Conservation (phyloP, 345 rosid genomes). For the Syzygium oleosum region DNA sequence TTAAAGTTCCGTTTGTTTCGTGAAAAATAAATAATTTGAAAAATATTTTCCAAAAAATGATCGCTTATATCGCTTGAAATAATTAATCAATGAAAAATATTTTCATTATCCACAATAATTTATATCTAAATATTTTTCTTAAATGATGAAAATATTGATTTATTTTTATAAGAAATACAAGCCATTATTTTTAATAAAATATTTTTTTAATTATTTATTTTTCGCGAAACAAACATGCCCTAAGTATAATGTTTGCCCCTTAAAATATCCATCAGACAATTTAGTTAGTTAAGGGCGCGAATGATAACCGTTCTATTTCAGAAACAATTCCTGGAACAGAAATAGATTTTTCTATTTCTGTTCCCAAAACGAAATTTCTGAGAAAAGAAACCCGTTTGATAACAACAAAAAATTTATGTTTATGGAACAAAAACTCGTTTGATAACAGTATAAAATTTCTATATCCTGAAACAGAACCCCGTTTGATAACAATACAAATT, state of each 20-base stretch:
- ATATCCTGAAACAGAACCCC: too few relatives aligned
- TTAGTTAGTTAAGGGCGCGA: background rate
- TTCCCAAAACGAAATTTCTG: too few relatives aligned
- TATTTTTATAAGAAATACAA: rapidly evolving
- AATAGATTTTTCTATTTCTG: too few relatives aligned
- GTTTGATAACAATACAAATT: too few relatives aligned
- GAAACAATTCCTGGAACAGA: too few relatives aligned
- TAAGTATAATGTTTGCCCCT: background rate
- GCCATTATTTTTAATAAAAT: background rate
- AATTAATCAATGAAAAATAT: background rate
- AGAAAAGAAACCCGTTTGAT: too few relatives aligned
- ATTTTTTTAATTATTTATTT: rapidly evolving
- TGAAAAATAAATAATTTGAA: background rate
- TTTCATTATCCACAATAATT: background rate
- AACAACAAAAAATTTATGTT: too few relatives aligned
- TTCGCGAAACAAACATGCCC: background rate
- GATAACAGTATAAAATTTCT: too few relatives aligned
- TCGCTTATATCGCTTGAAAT: rapidly evolving
- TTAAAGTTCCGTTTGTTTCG: background rate
- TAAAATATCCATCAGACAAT: background rate
- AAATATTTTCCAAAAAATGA: background rate
- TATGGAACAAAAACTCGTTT: too few relatives aligned
- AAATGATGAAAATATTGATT: background rate
- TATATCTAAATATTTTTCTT: rapidly evolving
- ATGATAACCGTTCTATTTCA: too few relatives aligned